Evolutionary conservation across 768 basidiomycete species (phyloP).

Genomic region (Ramaria rubella): DNA sequence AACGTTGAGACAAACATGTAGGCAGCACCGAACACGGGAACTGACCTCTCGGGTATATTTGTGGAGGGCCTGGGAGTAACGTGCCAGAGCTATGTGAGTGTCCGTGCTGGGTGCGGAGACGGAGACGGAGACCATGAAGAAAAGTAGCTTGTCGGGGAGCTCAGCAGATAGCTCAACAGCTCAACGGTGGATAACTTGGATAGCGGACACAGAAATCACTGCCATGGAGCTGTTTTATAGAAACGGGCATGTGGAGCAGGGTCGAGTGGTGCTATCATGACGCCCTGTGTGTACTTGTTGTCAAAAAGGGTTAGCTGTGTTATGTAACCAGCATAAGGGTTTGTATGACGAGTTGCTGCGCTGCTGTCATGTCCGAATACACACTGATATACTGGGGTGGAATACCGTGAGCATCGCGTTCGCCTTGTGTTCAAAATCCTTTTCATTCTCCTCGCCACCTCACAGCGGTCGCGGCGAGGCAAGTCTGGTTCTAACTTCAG

Average conservation of each 20-base stretch:
- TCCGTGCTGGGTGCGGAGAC: background rate
- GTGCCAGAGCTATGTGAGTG: background rate
- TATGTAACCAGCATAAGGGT: no score
- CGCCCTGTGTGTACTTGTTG: no score
- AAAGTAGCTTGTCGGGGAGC: background rate
- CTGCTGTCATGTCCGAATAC: background rate
- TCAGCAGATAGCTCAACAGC: no score
- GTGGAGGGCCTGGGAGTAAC: conserved; percentile 7
- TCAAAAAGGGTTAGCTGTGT: no score
- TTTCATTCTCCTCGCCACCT: background rate
- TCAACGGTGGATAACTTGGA: no score
- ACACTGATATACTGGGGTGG: conserved; percentile 8
- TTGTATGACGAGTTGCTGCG: background rate
- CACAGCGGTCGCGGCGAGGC: conserved; percentile 7
- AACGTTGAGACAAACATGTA: background rate
- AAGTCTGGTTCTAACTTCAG: background rate
- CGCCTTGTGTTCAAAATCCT: background rate
- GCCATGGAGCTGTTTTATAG: no score
- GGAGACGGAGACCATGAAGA: background rate
- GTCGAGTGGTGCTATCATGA: no score
- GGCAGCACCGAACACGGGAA: background rate
- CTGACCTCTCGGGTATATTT: conserved; percentile 5
- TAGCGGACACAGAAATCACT: no score
- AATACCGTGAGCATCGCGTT: conserved; percentile 1
- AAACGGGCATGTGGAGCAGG: no score